Percentiles rank a stretch among this genome's conserved stretches.
Evolutionary conservation across 2,329 filamentous ascomycete genomes (phyloP).

Genomic region (Parastagonospora nodorum): DNA sequence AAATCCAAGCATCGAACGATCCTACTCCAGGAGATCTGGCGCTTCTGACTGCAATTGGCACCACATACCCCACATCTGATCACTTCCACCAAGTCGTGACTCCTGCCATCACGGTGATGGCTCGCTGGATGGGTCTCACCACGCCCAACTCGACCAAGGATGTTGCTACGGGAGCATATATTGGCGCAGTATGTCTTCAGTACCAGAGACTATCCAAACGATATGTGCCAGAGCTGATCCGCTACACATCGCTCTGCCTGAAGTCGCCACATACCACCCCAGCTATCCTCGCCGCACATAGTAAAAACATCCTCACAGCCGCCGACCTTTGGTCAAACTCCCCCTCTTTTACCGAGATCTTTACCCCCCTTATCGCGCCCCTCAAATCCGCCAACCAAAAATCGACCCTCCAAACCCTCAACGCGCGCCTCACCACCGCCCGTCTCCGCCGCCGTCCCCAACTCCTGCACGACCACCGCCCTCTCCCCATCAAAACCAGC

Average conservation of each 20-base stretch:
- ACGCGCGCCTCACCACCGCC: constrained; percentile 65
- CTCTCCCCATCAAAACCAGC: constrained; percentile 82
- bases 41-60: constrained; percentile 80
- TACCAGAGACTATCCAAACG: constrained; percentile 85
- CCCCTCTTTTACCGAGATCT: constrained; percentile 77
- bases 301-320: constrained; percentile 69
- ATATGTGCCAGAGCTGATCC: constrained; percentile 86
- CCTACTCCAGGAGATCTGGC: constrained; percentile 73
- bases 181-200: constrained; percentile 78
- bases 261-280: constrained; percentile 45
- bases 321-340: constrained; percentile 76
- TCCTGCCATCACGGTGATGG: constrained; percentile 84
- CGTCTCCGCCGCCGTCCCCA: constrained; percentile 75
- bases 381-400: constrained; percentile 38
- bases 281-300: constrained; percentile 63
- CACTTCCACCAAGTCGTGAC: constrained; percentile 97
- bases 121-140: constrained; percentile 80
- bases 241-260: constrained; percentile 78
- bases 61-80: constrained; percentile 92
- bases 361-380: constrained; percentile 61
- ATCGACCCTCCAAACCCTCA: constrained; percentile 66
- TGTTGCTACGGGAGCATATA: constrained; percentile 74
- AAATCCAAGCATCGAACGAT: constrained; percentile 60
- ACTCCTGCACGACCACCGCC: constrained; percentile 85
- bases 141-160: constrained; percentile 69